phyloP scores from a whole-genome alignment of 345 rosid species.

The Citrus mangshanensis region DNA sequence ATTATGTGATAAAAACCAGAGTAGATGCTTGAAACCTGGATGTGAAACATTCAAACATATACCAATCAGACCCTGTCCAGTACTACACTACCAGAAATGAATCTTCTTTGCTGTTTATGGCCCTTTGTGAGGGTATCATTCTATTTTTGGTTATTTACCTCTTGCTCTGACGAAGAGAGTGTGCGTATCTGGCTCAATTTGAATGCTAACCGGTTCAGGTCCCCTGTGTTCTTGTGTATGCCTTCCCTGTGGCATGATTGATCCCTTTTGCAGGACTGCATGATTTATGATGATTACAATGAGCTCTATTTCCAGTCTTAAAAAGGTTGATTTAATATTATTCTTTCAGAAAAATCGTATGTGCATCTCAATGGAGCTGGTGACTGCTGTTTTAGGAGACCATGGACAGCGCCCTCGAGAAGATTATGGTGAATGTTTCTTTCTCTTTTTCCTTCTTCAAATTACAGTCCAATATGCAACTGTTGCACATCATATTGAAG shows the following conservation, averaged over 20 bases:
- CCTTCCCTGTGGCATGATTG: background rate
- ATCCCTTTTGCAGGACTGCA: background rate
- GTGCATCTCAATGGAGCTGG: slow-evolving; percentile 97
- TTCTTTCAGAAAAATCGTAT: slow-evolving; percentile 60
- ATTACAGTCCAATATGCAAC: background rate
- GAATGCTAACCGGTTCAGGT: background rate
- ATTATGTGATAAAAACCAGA: background rate
- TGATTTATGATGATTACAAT: background rate
- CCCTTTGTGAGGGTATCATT: background rate
- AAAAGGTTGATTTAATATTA: background rate
- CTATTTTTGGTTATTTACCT: background rate
- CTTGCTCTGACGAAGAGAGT: background rate
- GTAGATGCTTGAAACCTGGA: background rate
- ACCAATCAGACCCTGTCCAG: background rate
- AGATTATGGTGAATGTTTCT: slow-evolving; percentile 60
- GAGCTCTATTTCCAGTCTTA: background rate
- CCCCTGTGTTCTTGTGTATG: background rate
- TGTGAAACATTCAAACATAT: background rate
- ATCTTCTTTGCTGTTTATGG: background rate
- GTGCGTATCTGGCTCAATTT: background rate
- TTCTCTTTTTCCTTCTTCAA: slow-evolving; percentile 9
- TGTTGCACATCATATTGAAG: background rate
- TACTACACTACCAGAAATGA: background rate
- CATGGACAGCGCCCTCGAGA: slow-evolving; percentile 93
- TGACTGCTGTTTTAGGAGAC: slow-evolving; percentile 97